These are phyloP conservation scores for Ulota crispa DNA, from an alignment of 225 moss, liverwort and hornwort species.

Conservation along the genomic window DNA sequence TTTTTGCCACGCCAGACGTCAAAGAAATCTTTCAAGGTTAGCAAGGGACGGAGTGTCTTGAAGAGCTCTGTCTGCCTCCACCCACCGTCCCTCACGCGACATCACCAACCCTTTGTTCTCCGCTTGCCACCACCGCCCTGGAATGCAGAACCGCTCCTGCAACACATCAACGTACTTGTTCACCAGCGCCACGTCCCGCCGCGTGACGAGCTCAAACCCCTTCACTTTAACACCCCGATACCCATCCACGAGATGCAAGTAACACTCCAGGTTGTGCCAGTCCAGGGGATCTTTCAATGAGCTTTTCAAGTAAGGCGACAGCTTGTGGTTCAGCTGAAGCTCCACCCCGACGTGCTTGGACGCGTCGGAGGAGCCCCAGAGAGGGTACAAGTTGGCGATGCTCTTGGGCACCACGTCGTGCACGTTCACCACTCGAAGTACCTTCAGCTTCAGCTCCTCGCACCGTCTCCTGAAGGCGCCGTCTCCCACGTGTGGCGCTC, in stretches of 20 bases:
- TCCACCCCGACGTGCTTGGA: constrained; percentile 49
- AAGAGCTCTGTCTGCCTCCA: constrained; percentile 18
- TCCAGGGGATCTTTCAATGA: constrained; percentile 30
- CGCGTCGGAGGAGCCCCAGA: constrained; percentile 38
- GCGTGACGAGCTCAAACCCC: constrained; percentile 39
- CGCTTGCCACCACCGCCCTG: constrained; percentile 44
- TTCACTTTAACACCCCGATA: constrained; percentile 34
- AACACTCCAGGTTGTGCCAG: constrained; percentile 54
- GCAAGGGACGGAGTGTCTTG: constrained; percentile 35
- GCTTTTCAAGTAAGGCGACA: constrained; percentile 40
- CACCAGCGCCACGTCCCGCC: constrained; percentile 39
- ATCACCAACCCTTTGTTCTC: constrained; percentile 44
- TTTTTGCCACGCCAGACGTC: background rate
- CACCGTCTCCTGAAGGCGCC: constrained; percentile 40
- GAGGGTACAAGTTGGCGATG: constrained; percentile 42
- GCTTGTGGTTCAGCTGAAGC: constrained; percentile 41
- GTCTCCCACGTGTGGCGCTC: constrained; percentile 61
- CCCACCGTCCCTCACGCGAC: constrained; percentile 33
- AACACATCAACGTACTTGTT: constrained; percentile 43
- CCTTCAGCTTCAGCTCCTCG: constrained; percentile 44
- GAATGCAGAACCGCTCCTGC: constrained; percentile 32
- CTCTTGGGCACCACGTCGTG: constrained; percentile 57
- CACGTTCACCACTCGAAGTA: constrained; percentile 55
- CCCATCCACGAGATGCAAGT: constrained; percentile 54
- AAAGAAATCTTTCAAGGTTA: constrained; percentile 30